A percentile compares a stretch with the other conserved stretches of the same genome.
phyloP scores from a whole-genome alignment of 768 basidiomycete genomes.

The Austroboletus festivus region DNA sequence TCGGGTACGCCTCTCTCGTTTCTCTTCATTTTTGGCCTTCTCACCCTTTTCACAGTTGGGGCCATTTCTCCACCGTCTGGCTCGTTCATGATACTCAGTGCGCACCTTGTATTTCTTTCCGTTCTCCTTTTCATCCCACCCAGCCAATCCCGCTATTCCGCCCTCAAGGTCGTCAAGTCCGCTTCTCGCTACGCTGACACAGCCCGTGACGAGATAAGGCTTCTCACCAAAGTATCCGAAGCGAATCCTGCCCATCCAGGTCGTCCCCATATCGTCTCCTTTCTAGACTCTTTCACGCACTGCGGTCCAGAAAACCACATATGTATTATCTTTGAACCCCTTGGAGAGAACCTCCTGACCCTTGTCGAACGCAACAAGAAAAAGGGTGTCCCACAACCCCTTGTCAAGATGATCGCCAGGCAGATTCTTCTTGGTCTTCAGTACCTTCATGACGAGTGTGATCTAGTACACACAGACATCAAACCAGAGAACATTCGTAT shows the following conservation, averaged over 20 bases:
- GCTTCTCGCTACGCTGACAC: conserved; percentile 95
- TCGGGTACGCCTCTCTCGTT: conserved; percentile 55
- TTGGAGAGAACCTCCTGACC: conserved; percentile 74
- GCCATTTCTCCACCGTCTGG: conserved; percentile 95
- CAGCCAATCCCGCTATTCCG: conserved; percentile 76
- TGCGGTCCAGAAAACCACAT: conserved; percentile 74
- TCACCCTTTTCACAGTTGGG: conserved; percentile 59
- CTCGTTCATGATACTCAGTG: conserved; percentile 76
- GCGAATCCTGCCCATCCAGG: conserved; percentile 77
- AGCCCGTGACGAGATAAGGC: conserved; percentile 93
- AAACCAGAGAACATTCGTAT: conserved; percentile 95
- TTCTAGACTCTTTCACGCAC: conserved; percentile 88
- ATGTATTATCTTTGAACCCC: conserved; percentile 88
- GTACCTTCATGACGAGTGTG: conserved; percentile 90
- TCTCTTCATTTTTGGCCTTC: not conserved
- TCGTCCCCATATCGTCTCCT: conserved; percentile 76
- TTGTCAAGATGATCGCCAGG: conserved; percentile 83
- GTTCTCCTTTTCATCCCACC: conserved; percentile 13
- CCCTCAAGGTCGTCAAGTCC: conserved; percentile 93
- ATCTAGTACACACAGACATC: conserved; percentile 89
- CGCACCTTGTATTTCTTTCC: conserved; percentile 31
- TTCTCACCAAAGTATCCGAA: conserved; percentile 71
- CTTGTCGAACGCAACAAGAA: conserved; percentile 76
- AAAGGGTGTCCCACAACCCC: conserved; percentile 75
- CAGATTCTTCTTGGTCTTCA: conserved; percentile 87